Base-by-base conservation (phyloP, 2,329 filamentous ascomycete species). In the Colletotrichum horii region DNA sequence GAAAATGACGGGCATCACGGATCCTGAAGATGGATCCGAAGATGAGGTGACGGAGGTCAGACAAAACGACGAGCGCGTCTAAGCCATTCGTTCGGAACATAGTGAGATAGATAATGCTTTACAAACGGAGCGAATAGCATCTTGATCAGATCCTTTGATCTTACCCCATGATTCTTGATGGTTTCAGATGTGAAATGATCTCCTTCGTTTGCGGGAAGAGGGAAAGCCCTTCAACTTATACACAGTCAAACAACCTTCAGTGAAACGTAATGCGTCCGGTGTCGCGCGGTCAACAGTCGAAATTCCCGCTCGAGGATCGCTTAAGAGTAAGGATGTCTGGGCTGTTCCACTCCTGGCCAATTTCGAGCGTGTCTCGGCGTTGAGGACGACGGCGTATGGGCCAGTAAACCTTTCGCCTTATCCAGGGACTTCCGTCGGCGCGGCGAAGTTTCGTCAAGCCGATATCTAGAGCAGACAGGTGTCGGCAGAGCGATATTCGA, bases 1-100 rank as follows among this genome's bases (percentile, higher is more conserved):
- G 3, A 85, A 86, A 72, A 77, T 88, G 26, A 87, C 86, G 0
- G 84, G 83, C 6, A 83, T 86, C 64, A 79, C 52, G 11, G 80
- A 82, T 30, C 72, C 74, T 4, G 78, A 79, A 2, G 74, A 76
- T 22, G 70, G 64, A 24, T 74, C 70, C n/a, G 74, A 76, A 8
- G 48, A 69, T 2, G 70, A 73, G 28, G 34, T 38, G 4, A 19
- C 48, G 26, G 70, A 76, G 24, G 48, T 69, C 48, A 69, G 70
- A 11, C 64, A 76, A 4, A 76, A 76, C 26, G 74, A 76, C 14
- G 70, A 76, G 19, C 74, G 70, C 6, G 74, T 76, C 36, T 76
- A 52, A 61, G 19, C 7, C 26, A 32, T 12, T 28, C 8, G n/a
- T 22, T 15, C 3, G 55, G 8, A 15, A 15, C 3, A 34, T 14